Evolutionary conservation across 2,329 filamentous ascomycete species (phyloP).

Genomic region (Ophiobolus disseminans): DNA sequence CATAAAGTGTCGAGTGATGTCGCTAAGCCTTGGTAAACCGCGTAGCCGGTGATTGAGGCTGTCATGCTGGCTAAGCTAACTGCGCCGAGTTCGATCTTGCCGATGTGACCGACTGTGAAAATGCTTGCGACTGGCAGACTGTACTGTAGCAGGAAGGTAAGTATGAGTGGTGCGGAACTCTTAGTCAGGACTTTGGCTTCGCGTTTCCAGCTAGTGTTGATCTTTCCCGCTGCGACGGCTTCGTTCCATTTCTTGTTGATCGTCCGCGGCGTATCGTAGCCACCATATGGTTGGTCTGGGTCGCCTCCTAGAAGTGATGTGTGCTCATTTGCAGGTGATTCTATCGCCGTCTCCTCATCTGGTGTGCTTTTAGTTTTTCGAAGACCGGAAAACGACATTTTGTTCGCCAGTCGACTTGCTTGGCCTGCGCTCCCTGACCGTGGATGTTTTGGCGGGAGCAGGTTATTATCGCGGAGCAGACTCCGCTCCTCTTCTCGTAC

Average conservation of each 20-base stretch:
- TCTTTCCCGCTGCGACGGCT: slow-evolving; percentile 78
- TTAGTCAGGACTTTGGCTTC: slow-evolving; percentile 80
- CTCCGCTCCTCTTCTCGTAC: slow-evolving; percentile 65
- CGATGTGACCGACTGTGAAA: slow-evolving; percentile 59
- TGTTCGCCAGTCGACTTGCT: slow-evolving; percentile 33
- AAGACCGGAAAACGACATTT: slow-evolving; percentile 39
- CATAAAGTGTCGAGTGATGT: slow-evolving; percentile 93
- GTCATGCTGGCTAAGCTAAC: slow-evolving; percentile 58
- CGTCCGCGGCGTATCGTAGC: slow-evolving; percentile 58
- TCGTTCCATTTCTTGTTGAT: slow-evolving; percentile 61
- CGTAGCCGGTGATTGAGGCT: slow-evolving; percentile 57
- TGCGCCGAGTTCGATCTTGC: slow-evolving; percentile 57
- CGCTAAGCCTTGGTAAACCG: slow-evolving; percentile 69
- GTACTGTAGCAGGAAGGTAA: slow-evolving; percentile 59
- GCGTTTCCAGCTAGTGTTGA: slow-evolving; percentile 89
- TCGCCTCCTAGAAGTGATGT: slow-evolving; percentile 57
- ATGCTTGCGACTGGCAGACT: slow-evolving; percentile 56
- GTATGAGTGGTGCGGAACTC: slow-evolving; percentile 52
- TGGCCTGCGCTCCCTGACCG: slow-evolving; percentile 43
- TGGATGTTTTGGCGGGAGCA: slow-evolving; percentile 62
- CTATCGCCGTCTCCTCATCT: slow-evolving; percentile 40
- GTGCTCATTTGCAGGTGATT: slow-evolving; percentile 48
- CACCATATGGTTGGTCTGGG: slow-evolving; percentile 52
- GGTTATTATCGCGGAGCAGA: slow-evolving; percentile 65
- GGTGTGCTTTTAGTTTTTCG: slow-evolving; percentile 37